Base-by-base conservation (phyloP, 805 yeast genomes). In the Barnettozyma botsteinii region DNA sequence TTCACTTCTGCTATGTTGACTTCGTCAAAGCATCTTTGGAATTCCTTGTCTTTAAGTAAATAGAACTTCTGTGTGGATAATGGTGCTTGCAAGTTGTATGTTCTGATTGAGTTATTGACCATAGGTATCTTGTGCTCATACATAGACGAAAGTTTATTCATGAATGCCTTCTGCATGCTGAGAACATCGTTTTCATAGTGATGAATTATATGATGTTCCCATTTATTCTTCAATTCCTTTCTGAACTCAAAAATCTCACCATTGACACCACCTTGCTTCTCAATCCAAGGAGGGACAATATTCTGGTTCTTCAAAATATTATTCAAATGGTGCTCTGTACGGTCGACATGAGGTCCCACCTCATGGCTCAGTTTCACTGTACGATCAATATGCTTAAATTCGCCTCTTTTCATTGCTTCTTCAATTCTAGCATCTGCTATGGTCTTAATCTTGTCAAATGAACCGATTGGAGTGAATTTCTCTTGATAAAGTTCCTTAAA, bases 271-370 rank as follows among this genome's bases (percentile, higher is more conserved):
- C 74, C 67, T 57, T 85, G 93, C 40, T 75, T 79, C 51, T 86
- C 95, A 27, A 88, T 81, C 96, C 96, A 88, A 0, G 95, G 95
- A 0, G 96, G 95, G 10, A 79, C 65, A 1, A 85, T 79, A 35
- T 85, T 88, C 58, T 88, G 96, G 31, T 75, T 72, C 38, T 72
- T 75, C 41, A 88, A 61, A 33, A 88, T 81, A 46, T 84, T 78
- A 60, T 88, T 88, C 63, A 88, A 60, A 56, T 86, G 85, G 57
- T 79, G 85, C 50, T 81, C 94, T 39, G 78, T 85, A 44, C 72
- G 73, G 58, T 76, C 93, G 42, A 71, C 66, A 59, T 68, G 81
- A 33, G 77, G 81, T 56, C 65, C 75, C 48, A 61, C 65, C n/a
- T 61, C 57, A 18, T 49, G 50, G 5, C 65, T 63, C 13, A 81